phyloP scores from a whole-genome alignment of 257 asterid species.

The Solanum lycopersicoides region DNA sequence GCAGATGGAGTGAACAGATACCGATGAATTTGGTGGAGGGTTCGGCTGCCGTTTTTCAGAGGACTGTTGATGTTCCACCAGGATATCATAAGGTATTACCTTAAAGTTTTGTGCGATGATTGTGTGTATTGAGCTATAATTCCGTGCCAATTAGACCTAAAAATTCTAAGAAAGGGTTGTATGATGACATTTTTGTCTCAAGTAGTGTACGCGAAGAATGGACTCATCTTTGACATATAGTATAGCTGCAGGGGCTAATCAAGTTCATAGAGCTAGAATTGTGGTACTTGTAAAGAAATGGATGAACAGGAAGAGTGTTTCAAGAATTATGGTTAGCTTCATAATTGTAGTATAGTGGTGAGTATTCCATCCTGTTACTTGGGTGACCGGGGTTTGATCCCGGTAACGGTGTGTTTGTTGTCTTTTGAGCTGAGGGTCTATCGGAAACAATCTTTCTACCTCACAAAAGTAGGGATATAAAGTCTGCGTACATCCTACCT shows the following conservation, averaged over 20 bases:
- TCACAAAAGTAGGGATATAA: background rate
- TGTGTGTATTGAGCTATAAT: background rate
- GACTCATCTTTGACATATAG: background rate
- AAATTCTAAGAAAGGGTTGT: background rate
- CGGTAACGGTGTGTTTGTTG: background rate
- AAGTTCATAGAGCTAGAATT: background rate
- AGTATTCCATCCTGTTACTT: background rate
- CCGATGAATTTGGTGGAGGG: conserved; percentile 43
- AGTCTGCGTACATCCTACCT: background rate
- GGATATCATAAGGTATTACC: conserved; percentile 55
- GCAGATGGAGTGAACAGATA: conserved; percentile 52
- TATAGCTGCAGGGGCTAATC: background rate
- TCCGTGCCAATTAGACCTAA: background rate
- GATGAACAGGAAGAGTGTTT: background rate
- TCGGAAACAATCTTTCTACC: background rate
- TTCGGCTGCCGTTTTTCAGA: conserved; percentile 35
- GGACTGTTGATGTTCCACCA: conserved; percentile 46
- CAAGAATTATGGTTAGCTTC: background rate
- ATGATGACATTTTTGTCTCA: background rate
- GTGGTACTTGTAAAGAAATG: background rate
- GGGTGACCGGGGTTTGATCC: background rate
- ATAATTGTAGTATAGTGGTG: background rate
- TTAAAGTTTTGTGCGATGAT: background rate
- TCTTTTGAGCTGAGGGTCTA: background rate
- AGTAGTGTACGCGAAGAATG: background rate